Base-by-base conservation (phyloP, 192 early-diverging fungal genomes). In the Coemansia sp. region DNA sequence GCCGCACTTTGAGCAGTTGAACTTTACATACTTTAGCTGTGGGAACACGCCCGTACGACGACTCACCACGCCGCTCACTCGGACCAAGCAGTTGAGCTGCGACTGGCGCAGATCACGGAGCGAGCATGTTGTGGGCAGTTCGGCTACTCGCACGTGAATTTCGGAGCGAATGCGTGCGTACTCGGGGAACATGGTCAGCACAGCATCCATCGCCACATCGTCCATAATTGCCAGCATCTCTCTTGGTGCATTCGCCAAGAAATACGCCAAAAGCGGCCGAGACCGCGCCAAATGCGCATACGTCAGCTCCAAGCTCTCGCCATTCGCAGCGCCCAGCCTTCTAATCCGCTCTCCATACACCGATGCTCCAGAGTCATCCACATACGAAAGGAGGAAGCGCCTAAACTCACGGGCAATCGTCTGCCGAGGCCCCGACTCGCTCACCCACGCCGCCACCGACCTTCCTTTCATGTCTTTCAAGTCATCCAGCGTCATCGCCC, bases 1-100 rank as follows among this genome's bases (percentile, higher is more conserved):
- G 32, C 89, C 92, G 77, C 97, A 98, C 82, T 96, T 96, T 37
- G 83, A 86, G 69, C 97, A 98, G 78, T 95, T 90, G 72, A 92
- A 97, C 76, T 95, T 96, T 43, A 97, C 92, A 69, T 92, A 94
- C 77, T 95, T 97, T 51, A 98, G 85, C 76, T 98, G 97, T 32
- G 97, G 95, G 69, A 96, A 98, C 14, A 98, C 95, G 25, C 92
- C 92, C 1, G 94, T 94, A 58, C 97, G 89, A 21, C 93, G 82
- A 5, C 93, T 96, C 8, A 98, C 94, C 0, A 97, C 93, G 62
- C 97, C 97, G 29, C 87, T 83, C 6, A 98, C 89, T 19, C 92
- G 86, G 32, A 98, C 90, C 19, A 98, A 82, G 45, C 88, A 92
- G 84, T 97, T 97, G 43, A 98, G 78, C 76, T 97, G 91, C 21